These are phyloP conservation scores for Thozetella sp. DNA, from an alignment of 495 filamentous ascomycete genomes.

Conservation along the genomic window DNA sequence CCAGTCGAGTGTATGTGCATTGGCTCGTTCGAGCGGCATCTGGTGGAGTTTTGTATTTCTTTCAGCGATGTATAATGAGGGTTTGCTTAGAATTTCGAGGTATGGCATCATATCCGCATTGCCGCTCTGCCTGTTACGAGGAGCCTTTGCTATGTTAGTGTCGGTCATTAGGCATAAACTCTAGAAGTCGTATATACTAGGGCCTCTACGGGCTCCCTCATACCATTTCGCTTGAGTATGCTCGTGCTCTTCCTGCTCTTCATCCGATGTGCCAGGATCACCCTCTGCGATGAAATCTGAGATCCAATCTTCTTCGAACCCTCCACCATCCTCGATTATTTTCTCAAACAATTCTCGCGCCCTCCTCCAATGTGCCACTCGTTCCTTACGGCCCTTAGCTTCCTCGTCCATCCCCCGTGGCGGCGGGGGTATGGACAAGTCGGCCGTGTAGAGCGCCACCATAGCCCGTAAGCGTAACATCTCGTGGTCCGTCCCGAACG, in stretches of 20 bases:
- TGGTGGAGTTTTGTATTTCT: no score
- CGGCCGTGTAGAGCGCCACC: conserved; percentile 68
- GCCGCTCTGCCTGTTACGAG: no score
- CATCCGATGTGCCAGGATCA: conserved; percentile 16
- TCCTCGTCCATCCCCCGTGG: conserved; percentile 19
- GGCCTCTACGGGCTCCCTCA: no score
- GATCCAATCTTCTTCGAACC: conserved; percentile 26
- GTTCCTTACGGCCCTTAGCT: conserved; percentile 15
- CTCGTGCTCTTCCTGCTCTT: conserved; percentile 19
- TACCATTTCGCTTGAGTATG: conserved; percentile 10
- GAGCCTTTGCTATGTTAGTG: no score
- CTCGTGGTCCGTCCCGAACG: conserved; percentile 60
- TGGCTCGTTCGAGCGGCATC: no score
- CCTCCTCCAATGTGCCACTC: conserved; percentile 21
- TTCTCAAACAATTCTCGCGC: conserved; percentile 28
- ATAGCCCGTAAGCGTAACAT: conserved; percentile 67
- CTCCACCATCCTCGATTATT: conserved; percentile 24
- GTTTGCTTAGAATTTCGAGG: no score
- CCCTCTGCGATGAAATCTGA: conserved; percentile 20
- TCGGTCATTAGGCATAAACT: no score
- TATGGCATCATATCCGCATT: no score
- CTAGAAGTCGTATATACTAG: no score
- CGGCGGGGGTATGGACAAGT: conserved; percentile 44
- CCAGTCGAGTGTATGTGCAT: no score
- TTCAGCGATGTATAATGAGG: no score